phyloP scores from a whole-genome alignment of 2,329 filamentous ascomycete species.

The Plenodomus biglobosus region DNA sequence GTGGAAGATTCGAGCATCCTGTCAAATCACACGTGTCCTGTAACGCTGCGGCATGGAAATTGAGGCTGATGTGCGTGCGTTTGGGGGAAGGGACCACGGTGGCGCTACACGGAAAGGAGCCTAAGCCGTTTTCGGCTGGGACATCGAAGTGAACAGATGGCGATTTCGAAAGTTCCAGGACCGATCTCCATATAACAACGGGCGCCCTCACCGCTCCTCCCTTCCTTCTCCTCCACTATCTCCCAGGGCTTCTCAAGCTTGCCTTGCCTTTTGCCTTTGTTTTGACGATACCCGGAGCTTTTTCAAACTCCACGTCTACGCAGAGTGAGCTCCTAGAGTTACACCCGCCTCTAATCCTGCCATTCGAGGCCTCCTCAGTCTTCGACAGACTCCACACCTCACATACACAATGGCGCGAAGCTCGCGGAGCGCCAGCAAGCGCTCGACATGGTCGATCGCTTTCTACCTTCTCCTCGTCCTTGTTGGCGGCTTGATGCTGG shows the following conservation, averaged over 20 bases:
- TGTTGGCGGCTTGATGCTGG: constrained; percentile 78
- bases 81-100: constrained; percentile 23
- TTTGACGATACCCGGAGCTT: constrained; percentile 36
- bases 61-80: constrained; percentile 34
- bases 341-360: constrained; percentile 20
- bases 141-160: constrained; percentile 35
- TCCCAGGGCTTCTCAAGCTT: constrained; percentile 17
- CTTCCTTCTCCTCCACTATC: constrained; percentile 23
- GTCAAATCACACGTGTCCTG: constrained; percentile 37
- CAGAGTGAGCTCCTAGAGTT: constrained; percentile 30
- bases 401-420: constrained; percentile 58
- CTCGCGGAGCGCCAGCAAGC: constrained; percentile 67
- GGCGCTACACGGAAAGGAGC: constrained; percentile 24
- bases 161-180: constrained; percentile 31
- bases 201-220: constrained; percentile 22
- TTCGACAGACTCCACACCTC: constrained; percentile 15
- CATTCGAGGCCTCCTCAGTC: constrained; percentile 20
- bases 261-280: constrained; percentile 24
- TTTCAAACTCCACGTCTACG: constrained; percentile 20
- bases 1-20: constrained; percentile 21
- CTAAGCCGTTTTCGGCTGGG: constrained; percentile 18
- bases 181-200: constrained; percentile 34
- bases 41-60: constrained; percentile 28
- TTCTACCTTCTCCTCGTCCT: constrained; percentile 92
- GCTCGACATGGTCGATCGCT: constrained; percentile 82